These are phyloP conservation scores for Mycena chlorophos DNA, from an alignment of 768 basidiomycete genomes.

Conservation along the genomic window DNA sequence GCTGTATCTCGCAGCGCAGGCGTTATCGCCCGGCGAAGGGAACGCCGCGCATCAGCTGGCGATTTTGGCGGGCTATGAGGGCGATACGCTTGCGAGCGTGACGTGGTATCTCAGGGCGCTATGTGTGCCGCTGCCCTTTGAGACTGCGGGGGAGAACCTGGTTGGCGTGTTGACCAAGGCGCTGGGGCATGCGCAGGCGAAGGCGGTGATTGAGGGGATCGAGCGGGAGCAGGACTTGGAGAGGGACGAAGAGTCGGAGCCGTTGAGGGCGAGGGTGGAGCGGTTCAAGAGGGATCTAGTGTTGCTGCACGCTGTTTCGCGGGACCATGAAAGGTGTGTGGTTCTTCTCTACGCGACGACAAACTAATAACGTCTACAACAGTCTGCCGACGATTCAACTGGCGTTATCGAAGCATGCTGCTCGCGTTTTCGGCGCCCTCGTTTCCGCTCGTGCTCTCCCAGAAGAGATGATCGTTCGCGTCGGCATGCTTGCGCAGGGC, in stretches of 20 bases:
- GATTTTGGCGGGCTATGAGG: conserved; percentile 62
- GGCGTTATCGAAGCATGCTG: conserved; percentile 8
- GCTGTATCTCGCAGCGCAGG: conserved; percentile 78
- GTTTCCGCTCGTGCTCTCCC: conserved; percentile 17
- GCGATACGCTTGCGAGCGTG: conserved; percentile 77
- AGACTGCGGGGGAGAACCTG: conserved; percentile 85
- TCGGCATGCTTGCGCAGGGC: conserved; percentile 16
- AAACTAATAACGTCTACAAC: background rate
- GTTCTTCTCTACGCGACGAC: background rate
- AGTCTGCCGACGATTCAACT: conserved; percentile 1
- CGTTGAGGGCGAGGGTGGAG: conserved; percentile 57
- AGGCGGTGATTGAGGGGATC: background rate
- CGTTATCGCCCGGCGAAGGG: conserved; percentile 84
- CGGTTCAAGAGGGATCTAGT: conserved; percentile 74
- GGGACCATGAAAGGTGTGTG: conserved; percentile 27
- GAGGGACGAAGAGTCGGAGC: conserved; percentile 46
- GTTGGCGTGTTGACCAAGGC: conserved; percentile 67
- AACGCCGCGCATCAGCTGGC: conserved; percentile 96
- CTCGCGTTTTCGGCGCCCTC: conserved; percentile 14
- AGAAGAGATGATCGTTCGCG: conserved; percentile 21
- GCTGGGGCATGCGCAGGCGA: conserved; percentile 26
- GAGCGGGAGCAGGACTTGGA: background rate
- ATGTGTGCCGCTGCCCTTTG: conserved; percentile 83
- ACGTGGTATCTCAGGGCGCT: conserved; percentile 91
- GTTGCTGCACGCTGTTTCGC: conserved; percentile 76